phyloP scores from a whole-genome alignment of 306 rosid genomes.

The Medicago ruthenica region DNA sequence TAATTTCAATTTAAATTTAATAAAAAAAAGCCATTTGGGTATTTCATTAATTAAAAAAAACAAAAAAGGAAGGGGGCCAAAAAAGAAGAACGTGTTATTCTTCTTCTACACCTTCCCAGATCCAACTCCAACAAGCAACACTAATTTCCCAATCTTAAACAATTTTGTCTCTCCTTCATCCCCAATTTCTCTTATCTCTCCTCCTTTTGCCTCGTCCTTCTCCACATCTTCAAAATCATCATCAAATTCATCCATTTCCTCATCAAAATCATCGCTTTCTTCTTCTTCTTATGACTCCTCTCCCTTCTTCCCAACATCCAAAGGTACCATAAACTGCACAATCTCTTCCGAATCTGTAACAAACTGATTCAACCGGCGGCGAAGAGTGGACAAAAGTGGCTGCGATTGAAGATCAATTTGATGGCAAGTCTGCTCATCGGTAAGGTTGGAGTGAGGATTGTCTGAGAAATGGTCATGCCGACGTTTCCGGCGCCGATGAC shows the following conservation, averaged over 20 bases:
- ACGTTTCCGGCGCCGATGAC: slow-evolving; percentile 90
- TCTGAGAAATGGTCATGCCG: slow-evolving; percentile 98
- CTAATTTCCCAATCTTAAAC: too few species aligned
- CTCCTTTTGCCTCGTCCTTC: too few species aligned
- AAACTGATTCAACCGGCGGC: slow-evolving; percentile 69
- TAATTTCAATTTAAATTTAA: too few species aligned
- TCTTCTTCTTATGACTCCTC: slow-evolving; percentile 34
- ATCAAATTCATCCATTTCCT: slow-evolving; percentile 63
- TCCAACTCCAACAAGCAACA: too few species aligned
- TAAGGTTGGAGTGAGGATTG: slow-evolving; percentile 80
- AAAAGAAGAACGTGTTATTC: too few species aligned
- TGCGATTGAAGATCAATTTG: slow-evolving; percentile 88
- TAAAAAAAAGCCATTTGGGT: too few species aligned
- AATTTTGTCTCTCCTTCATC: too few species aligned
- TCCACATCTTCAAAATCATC: too few species aligned
- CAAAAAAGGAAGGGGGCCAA: too few species aligned
- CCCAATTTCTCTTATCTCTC: too few species aligned
- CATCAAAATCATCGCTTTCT: slow-evolving; percentile 55
- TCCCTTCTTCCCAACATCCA: slow-evolving; percentile 1
- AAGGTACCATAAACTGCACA: slow-evolving; percentile 46
- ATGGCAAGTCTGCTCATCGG: slow-evolving; percentile 96
- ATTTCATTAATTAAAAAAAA: too few species aligned
- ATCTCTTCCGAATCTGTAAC: slow-evolving; percentile 63
- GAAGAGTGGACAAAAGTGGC: slow-evolving; percentile 68
- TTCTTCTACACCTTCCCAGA: too few species aligned